phyloP scores from a whole-genome alignment of 2,329 filamentous ascomycete species.

The Apiospora pterosperma region DNA sequence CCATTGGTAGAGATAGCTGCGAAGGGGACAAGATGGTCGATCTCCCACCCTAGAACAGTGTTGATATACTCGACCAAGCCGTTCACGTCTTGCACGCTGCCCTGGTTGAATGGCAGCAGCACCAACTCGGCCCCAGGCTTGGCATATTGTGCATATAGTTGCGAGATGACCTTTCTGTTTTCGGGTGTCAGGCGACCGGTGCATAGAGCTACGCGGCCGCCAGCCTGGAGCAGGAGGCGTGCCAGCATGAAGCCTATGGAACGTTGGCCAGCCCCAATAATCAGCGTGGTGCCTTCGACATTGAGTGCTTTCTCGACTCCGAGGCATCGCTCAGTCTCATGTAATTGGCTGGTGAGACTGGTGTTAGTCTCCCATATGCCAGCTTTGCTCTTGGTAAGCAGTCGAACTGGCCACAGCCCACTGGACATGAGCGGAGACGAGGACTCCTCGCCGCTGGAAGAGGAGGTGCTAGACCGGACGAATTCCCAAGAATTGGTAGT shows the following conservation, averaged over 20 bases:
- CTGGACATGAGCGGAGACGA: too few relatives aligned
- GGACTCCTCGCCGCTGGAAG: too few relatives aligned
- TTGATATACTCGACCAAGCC: slow-evolving; percentile 94
- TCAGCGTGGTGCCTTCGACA: too few relatives aligned
- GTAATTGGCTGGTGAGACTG: too few relatives aligned
- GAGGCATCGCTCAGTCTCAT: too few relatives aligned
- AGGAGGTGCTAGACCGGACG: too few relatives aligned
- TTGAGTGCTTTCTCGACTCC: too few relatives aligned
- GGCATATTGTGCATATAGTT: not conserved
- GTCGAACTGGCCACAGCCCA: too few relatives aligned
- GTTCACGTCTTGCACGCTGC: slow-evolving; percentile 95
- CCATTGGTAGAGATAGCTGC: slow-evolving; percentile 97
- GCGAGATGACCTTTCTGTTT: not conserved
- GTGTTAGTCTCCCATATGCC: too few relatives aligned
- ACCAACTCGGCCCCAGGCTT: not conserved
- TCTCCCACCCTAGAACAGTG: slow-evolving; percentile 94
- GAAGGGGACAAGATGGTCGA: slow-evolving; percentile 94
- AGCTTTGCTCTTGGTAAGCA: too few relatives aligned
- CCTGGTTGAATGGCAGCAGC: slow-evolving; percentile 62
- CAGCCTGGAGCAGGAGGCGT: not conserved
- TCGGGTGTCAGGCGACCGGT: not conserved
- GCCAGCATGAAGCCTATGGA: not conserved
- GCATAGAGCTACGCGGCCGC: not conserved
- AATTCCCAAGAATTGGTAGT: too few relatives aligned
- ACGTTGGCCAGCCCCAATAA: not conserved